Base-by-base conservation (phyloP, 768 basidiomycete species). In the Boletus subparvulus region DNA sequence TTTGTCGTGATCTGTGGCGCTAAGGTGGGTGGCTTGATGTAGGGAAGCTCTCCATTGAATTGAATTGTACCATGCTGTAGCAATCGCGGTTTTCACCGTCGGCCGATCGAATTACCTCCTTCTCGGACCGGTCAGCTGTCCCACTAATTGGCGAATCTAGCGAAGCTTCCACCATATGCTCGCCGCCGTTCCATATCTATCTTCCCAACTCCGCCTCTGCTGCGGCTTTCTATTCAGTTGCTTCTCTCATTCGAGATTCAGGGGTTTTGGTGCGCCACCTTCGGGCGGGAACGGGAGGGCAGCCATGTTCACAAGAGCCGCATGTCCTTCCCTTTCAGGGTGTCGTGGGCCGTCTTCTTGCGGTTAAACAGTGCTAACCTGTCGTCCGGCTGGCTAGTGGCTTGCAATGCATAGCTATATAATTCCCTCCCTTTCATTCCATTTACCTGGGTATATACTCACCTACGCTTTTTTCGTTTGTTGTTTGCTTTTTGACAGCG, bases 61-160 rank as follows among this genome's bases (percentile, higher is more conserved):
- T 11, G 41, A 17, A n/a, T 9, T 14, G 17, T 12, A 30, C 55
- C 56, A 45, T 17, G 54, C 57, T 58, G 57, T 58, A 16, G 40
- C 6, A 17, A 17, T 41, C 1, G 11, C 28, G 17, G 26, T 9
- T 28, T 28, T 16, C 13, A 16, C 12, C 10, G 3, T 39, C 45
- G 26, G 33, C 58, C 40, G 35, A 39, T 1, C 1, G 36, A 33
- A 3, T 26, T 4, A 6, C 28, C 13, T 17, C 11, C 19, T 6
- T 33, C 21, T 28, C n/a, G 30, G 16, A 16, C 32, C 6, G 9
- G 21, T n/a, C 17, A 19, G 39, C 17, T 24, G 24, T 32, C n/a
- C 16, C 9, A 16, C 14, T 21, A 28, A 13, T 21, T 19, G 14
- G 36, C 33, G 7, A 17, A 17, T 41, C 14, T 19, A 30, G 6